Conservation (phyloP, 2,329 filamentous ascomycete species). For the Periconia sp. region DNA sequence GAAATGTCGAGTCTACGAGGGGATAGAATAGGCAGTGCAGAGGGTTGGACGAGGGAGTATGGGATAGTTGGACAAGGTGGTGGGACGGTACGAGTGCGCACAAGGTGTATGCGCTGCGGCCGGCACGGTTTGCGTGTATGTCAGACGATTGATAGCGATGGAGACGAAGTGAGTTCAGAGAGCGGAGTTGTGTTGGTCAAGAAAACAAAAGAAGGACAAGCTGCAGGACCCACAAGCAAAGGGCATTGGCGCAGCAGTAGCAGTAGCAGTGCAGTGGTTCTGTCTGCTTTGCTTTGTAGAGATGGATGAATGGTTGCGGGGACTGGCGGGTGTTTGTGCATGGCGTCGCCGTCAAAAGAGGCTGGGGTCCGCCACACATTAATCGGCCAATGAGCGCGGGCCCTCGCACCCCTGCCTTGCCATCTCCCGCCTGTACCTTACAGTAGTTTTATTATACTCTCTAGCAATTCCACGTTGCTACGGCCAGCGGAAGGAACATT, state of each 20-base stretch:
- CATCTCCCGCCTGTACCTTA: background rate
- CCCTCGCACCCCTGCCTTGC: background rate
- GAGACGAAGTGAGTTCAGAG: too few species aligned
- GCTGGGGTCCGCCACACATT: background rate
- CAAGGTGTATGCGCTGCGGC: too few species aligned
- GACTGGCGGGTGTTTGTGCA: background rate
- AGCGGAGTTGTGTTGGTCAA: background rate
- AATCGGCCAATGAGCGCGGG: background rate
- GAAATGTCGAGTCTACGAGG: background rate
- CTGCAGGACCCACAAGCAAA: background rate
- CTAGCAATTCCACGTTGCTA: too few species aligned
- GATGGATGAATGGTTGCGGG: too few species aligned
- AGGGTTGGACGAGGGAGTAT: background rate
- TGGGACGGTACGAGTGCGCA: too few species aligned
- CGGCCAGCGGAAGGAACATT: too few species aligned
- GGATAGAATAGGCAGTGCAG: background rate
- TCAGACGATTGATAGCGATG: conserved; percentile 2
- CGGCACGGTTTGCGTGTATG: background rate
- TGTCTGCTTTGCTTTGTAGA: too few species aligned
- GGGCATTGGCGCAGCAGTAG: background rate
- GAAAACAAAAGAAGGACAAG: background rate
- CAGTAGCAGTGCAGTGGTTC: background rate
- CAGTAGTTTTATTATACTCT: background rate
- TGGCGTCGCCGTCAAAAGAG: background rate
- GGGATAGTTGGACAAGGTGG: background rate